Percentiles rank a stretch among this genome's conserved stretches.
Evolutionary conservation across 2,329 filamentous ascomycete genomes (phyloP).

Genomic region (Botryosphaeria dothidea): DNA sequence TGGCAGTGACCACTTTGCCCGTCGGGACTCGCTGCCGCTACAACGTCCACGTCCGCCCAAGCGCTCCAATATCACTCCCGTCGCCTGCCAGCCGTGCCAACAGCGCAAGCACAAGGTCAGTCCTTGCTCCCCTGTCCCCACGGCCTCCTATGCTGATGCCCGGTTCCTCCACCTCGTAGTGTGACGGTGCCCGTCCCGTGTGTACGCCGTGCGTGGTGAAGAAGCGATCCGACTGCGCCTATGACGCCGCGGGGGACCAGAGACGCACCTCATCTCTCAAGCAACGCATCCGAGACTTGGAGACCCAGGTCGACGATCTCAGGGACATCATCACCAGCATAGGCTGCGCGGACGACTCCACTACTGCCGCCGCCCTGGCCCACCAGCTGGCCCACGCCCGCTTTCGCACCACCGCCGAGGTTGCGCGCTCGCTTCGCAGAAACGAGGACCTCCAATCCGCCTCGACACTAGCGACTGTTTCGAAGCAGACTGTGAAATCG

Average conservation of each 20-base stretch:
- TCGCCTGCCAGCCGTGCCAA: constrained; percentile 21
- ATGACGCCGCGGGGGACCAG: constrained; percentile 23
- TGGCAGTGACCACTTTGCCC: not conserved
- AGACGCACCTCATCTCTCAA: constrained; percentile 23
- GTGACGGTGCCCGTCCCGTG: constrained; percentile 22
- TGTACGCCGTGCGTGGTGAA: constrained; percentile 20
- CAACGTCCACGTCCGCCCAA: not conserved
- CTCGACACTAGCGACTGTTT: not conserved
- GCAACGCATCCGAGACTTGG: constrained; percentile 17
- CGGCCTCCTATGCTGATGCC: not conserved
- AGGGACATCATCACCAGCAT: constrained; percentile 15
- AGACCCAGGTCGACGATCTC: not conserved
- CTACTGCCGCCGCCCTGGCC: not conserved
- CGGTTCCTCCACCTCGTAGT: not conserved
- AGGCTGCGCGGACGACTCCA: not conserved
- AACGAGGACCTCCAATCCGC: not conserved
- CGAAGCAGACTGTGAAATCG: not conserved
- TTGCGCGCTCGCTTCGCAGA: not conserved
- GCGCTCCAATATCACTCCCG: constrained; percentile 18
- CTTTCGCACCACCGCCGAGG: not conserved
- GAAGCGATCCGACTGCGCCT: constrained; percentile 22
- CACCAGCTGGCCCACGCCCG: not conserved
- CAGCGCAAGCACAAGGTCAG: constrained; percentile 25
- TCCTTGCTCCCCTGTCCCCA: not conserved
- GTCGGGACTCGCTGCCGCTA: not conserved